These are phyloP conservation scores for Schizochytrium sp. DNA, from an alignment of 108 stramenopile genomes.

Conservation along the genomic window DNA sequence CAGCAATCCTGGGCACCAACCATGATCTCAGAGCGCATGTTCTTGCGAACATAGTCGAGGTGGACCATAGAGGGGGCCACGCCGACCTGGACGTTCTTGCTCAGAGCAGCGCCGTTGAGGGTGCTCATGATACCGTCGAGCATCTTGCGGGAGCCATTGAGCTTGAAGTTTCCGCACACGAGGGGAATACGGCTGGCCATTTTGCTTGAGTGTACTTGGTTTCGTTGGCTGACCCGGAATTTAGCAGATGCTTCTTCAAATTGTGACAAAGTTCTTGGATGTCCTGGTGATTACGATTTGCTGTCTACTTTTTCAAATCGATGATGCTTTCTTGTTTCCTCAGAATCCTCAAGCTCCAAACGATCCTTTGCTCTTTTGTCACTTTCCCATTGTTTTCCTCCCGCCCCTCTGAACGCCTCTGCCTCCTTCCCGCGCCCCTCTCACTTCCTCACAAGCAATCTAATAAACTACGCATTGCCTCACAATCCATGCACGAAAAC, in stretches of 20 bases:
- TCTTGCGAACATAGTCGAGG: constrained; percentile 83
- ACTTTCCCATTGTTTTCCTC: background rate
- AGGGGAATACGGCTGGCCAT: constrained; percentile 13
- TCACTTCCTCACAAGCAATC: background rate
- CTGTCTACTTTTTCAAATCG: background rate
- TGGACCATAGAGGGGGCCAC: constrained; percentile 93
- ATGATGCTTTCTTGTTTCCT: background rate
- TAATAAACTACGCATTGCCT: no score
- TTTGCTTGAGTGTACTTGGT: background rate
- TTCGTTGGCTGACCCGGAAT: background rate
- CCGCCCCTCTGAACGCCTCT: background rate
- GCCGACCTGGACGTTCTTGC: constrained; percentile 84
- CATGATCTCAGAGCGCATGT: constrained; percentile 86
- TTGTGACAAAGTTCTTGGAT: background rate
- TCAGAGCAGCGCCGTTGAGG: constrained; percentile 71
- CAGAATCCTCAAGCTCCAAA: background rate
- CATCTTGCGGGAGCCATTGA: constrained; percentile 42
- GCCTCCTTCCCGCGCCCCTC: background rate
- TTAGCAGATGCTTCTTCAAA: background rate
- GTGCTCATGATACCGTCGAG: constrained; percentile 65
- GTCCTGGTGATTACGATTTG: constrained; percentile 1
- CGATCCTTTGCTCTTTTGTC: background rate
- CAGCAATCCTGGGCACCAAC: constrained; percentile 94
- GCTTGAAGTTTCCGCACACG: constrained; percentile 61
- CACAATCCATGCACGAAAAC: no score